Evolutionary conservation across 2,329 filamentous ascomycete species (phyloP).

Genomic region (Sclerotinia glacialis): DNA sequence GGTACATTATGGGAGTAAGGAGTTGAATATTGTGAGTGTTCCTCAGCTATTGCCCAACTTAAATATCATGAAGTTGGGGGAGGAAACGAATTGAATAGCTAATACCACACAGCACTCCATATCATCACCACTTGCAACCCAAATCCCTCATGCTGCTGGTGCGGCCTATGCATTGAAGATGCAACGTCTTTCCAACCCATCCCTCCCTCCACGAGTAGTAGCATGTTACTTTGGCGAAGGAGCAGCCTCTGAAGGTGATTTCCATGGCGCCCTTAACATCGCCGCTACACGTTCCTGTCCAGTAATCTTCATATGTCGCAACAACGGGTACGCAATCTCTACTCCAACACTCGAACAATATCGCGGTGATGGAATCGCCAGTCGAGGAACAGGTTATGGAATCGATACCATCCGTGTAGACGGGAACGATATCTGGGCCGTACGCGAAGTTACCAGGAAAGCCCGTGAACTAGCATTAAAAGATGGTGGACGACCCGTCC

Average conservation of each 20-base stretch:
- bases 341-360: constrained; percentile 90
- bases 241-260: constrained; percentile 86
- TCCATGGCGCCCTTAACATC: constrained; percentile 87
- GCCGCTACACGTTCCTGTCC: constrained; percentile 86
- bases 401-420: constrained; percentile 91
- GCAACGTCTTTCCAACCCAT: constrained; percentile 70
- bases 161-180: constrained; percentile 86
- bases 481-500: constrained; percentile 54
- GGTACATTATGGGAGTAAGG: constrained; percentile 85
- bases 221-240: constrained; percentile 90
- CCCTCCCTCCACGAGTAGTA: constrained; percentile 64
- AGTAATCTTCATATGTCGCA: constrained; percentile 85
- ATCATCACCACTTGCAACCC: constrained; percentile 80
- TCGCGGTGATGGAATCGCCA: constrained; percentile 85
- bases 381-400: constrained; percentile 83
- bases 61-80: too few relatives aligned
- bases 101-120: constrained; percentile 62
- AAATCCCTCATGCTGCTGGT: constrained; percentile 83
- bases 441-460: constrained; percentile 73
- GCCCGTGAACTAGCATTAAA: constrained; percentile 65
- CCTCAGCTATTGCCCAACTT: neutral
- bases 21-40: constrained; percentile 72
- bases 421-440: constrained; percentile 91
- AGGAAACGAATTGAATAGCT: neutral
- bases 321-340: constrained; percentile 89